Base-by-base conservation (phyloP, 257 asterid species). In the Ocimum tenuiflorum region DNA sequence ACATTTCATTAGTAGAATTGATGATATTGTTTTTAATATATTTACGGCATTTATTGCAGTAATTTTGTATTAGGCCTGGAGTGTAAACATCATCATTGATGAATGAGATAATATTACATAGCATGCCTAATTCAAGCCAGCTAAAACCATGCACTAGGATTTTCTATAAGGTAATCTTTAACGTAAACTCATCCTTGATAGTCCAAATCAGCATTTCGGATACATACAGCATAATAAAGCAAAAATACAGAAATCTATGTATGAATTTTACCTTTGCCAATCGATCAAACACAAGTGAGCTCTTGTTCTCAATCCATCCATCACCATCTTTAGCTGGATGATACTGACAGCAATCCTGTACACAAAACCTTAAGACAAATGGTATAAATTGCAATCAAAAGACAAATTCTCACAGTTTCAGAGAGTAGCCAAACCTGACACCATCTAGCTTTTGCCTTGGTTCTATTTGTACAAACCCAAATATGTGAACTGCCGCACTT, bases 311-410 rank as follows among this genome's bases (percentile, higher is more conserved):
- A 27, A 94, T 95, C 99, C 99, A 94, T 69, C 99, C 99, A 77
- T 94, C 99, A 2, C 99, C 99, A 83, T 94, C 96, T 79, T 94
- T 94, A 63, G 97, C 97, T 74, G 85, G 96, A 73, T 94, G 99
- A 83, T 94, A 90, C 80, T 88, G 96, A 82, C 95, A 83, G 79
- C 99, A 94, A 82, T 94, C 99, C 97, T 92, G 80, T 35, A 63
- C 67, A 58, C 73, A 61, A 41, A 27, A 1, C 31, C 31, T 4
- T 27, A 1, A 27, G 53, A 64, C 52, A 63, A 54, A 72, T 59
- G 29, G 68, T 3, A 67, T 42, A 60, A 55, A 43, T 33, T 58
- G 18, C 31, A 60, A 55, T 55, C 70, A 52, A 20, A 56, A 13
- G 45, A 14, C 39, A 12, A 58, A 3, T 55, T 38, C 42, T 36